These are phyloP conservation scores for Schizothecium vesticola DNA, from an alignment of 495 filamentous ascomycete genomes.

Conservation along the genomic window DNA sequence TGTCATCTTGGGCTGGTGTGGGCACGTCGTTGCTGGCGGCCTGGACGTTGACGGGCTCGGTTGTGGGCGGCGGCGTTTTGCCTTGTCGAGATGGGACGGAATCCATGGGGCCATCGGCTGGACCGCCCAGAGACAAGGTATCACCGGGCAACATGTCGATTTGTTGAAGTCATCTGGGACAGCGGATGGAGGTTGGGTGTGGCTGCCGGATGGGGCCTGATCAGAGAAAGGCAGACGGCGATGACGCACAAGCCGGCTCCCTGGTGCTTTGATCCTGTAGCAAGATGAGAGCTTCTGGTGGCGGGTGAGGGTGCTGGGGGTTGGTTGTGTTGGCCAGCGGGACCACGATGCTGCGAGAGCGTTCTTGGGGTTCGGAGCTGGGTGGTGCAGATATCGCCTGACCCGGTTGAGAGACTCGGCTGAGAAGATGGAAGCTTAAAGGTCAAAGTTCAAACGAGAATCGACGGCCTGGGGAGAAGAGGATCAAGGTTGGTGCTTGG, in stretches of 20 bases:
- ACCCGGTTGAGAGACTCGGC: background rate
- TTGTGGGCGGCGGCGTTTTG: background rate
- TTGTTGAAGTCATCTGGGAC: slow-evolving; percentile 1
- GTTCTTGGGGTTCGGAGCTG: background rate
- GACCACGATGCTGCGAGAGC: background rate
- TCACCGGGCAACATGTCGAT: slow-evolving; percentile 13
- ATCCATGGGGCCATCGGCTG: background rate
- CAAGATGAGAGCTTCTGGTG: background rate
- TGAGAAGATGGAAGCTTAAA: background rate
- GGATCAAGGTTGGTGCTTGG: background rate
- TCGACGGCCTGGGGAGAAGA: background rate
- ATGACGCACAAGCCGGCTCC: background rate
- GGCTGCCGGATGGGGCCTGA: background rate
- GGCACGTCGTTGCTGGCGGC: background rate
- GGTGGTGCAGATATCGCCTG: background rate
- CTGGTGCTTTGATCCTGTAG: background rate
- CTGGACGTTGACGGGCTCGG: background rate
- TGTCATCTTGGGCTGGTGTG: background rate
- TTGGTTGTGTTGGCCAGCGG: background rate
- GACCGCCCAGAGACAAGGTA: background rate
- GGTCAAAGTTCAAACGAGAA: background rate
- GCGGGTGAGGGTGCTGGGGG: background rate
- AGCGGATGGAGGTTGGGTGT: background rate
- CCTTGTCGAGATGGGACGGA: background rate
- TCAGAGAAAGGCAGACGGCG: background rate